A percentile compares a stretch with the other conserved stretches of the same genome.
Conservation (phyloP, 2,329 filamentous ascomycete species). For the Arthrobotrys entomopaga region DNA sequence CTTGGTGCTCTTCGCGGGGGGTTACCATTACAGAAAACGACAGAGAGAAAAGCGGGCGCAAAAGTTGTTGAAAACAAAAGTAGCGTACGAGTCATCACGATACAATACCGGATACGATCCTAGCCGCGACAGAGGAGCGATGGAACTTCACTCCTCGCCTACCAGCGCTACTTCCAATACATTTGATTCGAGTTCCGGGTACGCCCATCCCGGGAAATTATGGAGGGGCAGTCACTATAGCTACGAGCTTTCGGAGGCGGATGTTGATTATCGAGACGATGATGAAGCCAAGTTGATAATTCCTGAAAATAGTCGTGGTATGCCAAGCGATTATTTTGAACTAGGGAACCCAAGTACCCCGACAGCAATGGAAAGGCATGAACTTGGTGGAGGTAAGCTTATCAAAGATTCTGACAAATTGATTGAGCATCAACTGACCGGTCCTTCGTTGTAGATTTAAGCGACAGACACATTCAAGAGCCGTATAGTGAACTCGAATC, state of each 20-base stretch:
- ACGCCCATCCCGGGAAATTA: conserved; percentile 47
- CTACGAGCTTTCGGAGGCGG: conserved; percentile 37
- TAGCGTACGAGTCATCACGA: conserved; percentile 40
- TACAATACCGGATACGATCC: conserved; percentile 37
- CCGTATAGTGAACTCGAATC: conserved; percentile 1
- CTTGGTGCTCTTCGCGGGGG: conserved; percentile 8
- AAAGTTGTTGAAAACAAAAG: conserved; percentile 13
- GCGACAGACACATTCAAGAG: conserved; percentile 14
- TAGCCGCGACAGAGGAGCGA: conserved; percentile 19
- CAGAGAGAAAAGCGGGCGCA: conserved; percentile 2
- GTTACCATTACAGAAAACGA: conserved; percentile 14
- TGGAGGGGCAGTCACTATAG: conserved; percentile 46
- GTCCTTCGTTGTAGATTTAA: conserved; percentile 20
- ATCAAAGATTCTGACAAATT: not conserved
- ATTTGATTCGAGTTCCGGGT: conserved; percentile 43
- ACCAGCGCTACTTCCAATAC: conserved; percentile 38
- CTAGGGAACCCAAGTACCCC: conserved; percentile 37
- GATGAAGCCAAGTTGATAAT: conserved; percentile 41
- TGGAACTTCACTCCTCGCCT: conserved; percentile 44
- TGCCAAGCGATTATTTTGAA: conserved; percentile 46
- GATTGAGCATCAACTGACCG: not conserved
- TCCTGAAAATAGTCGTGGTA: not conserved
- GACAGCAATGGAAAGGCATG: conserved; percentile 31
- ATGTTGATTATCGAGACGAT: conserved; percentile 39
- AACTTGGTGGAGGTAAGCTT: conserved; percentile 27